Percentiles rank a stretch among this genome's conserved stretches.
phyloP scores from a whole-genome alignment of 2,329 filamentous ascomycete species.

The Apiospora pterosperma region DNA sequence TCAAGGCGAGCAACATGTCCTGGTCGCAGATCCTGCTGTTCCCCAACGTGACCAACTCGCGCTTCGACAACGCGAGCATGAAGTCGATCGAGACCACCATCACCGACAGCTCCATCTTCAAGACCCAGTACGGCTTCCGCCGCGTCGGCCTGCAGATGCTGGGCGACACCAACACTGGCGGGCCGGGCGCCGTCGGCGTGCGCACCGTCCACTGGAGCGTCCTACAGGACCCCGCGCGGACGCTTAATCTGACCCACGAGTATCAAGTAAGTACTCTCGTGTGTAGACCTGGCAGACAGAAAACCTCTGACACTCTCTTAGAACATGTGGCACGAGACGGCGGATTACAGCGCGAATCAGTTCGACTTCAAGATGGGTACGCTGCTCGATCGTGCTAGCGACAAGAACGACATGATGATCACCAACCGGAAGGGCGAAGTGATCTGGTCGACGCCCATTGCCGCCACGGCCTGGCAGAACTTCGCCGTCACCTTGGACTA shows the following conservation, averaged over 20 bases:
- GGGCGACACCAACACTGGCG: constrained; percentile 35
- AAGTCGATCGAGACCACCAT: constrained; percentile 41
- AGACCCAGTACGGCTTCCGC: constrained; percentile 42
- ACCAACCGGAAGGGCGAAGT: constrained; percentile 34
- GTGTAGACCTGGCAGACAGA: constrained; percentile 12
- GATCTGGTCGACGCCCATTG: constrained; percentile 39
- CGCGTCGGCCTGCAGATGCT: constrained; percentile 40
- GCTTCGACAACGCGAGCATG: constrained; percentile 36
- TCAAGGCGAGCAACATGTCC: constrained; percentile 21
- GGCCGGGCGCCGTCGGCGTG: constrained; percentile 29
- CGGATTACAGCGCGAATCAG: constrained; percentile 28
- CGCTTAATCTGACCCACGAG: constrained; percentile 29
- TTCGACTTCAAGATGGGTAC: constrained; percentile 32
- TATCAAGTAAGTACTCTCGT: constrained; percentile 20
- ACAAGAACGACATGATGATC: constrained; percentile 39
- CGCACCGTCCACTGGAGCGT: constrained; percentile 28
- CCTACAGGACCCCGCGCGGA: constrained; percentile 24
- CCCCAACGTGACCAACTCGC: constrained; percentile 24
- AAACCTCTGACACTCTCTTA: constrained; percentile 11
- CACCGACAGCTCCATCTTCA: constrained; percentile 41
- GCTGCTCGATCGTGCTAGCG: constrained; percentile 30
- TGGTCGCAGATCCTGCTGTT: constrained; percentile 25
- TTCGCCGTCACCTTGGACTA: constrained; percentile 57
- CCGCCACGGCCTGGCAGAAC: constrained; percentile 53
- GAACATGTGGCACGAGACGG: constrained; percentile 31